These are phyloP conservation scores for Botrytis byssoidea DNA, from an alignment of 2,329 filamentous ascomycete species.

Conservation along the genomic window DNA sequence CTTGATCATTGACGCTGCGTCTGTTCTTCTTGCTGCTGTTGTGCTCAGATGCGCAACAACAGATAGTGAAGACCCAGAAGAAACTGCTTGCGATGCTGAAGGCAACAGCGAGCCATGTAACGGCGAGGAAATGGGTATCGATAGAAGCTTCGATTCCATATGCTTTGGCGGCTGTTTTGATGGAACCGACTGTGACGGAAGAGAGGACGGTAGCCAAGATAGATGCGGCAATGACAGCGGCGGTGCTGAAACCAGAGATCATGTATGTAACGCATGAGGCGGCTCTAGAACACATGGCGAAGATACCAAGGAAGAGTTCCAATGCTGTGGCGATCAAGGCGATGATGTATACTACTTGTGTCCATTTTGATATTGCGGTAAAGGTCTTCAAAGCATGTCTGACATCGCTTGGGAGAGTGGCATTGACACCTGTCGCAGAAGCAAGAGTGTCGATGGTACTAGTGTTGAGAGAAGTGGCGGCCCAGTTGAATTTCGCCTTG, in stretches of 20 bases:
- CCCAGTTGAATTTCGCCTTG: conserved; percentile 72
- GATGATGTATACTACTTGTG: conserved; percentile 76
- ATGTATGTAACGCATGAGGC: conserved; percentile 82
- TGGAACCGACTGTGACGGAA: conserved; percentile 63
- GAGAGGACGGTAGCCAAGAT: conserved; percentile 74
- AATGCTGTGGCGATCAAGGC: conserved; percentile 67
- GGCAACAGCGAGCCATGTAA: conserved; percentile 76
- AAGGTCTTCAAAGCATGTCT: conserved; percentile 70
- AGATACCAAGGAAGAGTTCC: conserved; percentile 75
- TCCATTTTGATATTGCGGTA: conserved; percentile 73
- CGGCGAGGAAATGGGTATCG: conserved; percentile 67
- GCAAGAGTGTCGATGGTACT: conserved; percentile 59
- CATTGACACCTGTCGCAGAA: conserved; percentile 47
- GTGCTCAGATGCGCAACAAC: conserved; percentile 65
- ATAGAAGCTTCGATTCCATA: conserved; percentile 69
- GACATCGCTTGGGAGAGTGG: conserved; percentile 67
- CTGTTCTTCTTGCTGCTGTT: conserved; percentile 25
- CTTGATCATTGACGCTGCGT: conserved; percentile 29
- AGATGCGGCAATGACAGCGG: conserved; percentile 60
- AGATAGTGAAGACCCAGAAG: conserved; percentile 90
- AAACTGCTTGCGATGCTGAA: conserved; percentile 73
- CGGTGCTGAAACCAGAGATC: conserved; percentile 61
- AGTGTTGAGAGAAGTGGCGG: conserved; percentile 66
- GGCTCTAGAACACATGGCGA: conserved; percentile 78
- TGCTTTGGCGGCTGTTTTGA: conserved; percentile 63